phyloP scores from a whole-genome alignment of 345 rosid species.

The Turritis glabra region DNA sequence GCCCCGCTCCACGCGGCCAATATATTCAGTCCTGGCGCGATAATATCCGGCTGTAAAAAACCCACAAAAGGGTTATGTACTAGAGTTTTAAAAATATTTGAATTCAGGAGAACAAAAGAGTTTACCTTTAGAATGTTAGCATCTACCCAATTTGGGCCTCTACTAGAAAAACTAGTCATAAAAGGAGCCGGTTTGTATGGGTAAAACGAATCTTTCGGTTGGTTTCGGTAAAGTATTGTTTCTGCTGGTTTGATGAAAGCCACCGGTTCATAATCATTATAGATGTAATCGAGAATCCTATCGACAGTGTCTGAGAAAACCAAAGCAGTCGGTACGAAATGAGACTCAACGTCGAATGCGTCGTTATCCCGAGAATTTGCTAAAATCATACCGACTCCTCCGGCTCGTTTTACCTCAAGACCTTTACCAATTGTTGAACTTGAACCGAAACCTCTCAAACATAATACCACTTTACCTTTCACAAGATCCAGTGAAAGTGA shows the following conservation, averaged over 20 bases:
- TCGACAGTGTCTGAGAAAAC: constrained; percentile 34
- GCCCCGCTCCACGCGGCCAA: constrained; percentile 75
- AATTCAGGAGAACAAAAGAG: neutral
- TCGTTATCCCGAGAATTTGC: constrained; percentile 45
- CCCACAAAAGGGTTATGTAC: neutral
- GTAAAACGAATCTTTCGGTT: constrained; percentile 13
- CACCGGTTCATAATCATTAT: constrained; percentile 44
- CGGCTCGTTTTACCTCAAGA: constrained; percentile 68
- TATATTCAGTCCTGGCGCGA: constrained; percentile 69
- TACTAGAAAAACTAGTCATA: constrained; percentile 58
- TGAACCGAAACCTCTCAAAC: constrained; percentile 52
- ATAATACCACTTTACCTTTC: constrained; percentile 70
- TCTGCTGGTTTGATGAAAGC: constrained; percentile 46
- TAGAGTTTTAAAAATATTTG: neutral
- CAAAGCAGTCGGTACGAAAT: constrained; percentile 60
- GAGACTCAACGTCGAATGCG: constrained; percentile 40
- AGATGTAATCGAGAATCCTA: constrained; percentile 53
- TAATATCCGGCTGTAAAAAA: constrained; percentile 63
- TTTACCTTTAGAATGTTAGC: constrained; percentile 64
- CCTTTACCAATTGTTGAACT: constrained; percentile 57
- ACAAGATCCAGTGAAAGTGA: constrained; percentile 53
- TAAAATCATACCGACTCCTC: constrained; percentile 65
- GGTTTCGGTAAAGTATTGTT: constrained; percentile 39
- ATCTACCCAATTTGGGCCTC: constrained; percentile 61
- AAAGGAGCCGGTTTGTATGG: constrained; percentile 54